phyloP scores from a whole-genome alignment of 345 rosid species.

The Citrus medica region DNA sequence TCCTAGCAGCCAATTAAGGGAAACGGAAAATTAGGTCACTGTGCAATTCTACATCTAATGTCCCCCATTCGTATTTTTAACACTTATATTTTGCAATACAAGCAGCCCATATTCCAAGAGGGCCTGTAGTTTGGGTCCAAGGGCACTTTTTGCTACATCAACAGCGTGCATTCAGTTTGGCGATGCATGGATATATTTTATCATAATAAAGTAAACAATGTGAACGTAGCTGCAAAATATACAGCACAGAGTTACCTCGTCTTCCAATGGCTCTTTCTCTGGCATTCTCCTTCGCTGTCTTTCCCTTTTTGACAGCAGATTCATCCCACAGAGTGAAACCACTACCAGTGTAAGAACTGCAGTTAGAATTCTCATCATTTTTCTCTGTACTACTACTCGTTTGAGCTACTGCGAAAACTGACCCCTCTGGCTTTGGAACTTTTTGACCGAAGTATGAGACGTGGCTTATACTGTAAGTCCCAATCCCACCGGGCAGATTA shows the following conservation, averaged over 20 bases:
- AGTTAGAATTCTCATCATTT: conserved; percentile 72
- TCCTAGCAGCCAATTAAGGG: no score
- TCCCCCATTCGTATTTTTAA: no score
- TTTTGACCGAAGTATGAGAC: conserved; percentile 55
- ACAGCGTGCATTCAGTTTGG: background rate
- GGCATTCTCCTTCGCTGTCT: conserved; percentile 87
- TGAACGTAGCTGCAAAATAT: background rate
- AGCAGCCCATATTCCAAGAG: background rate
- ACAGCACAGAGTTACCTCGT: conserved; percentile 41
- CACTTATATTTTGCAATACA: background rate
- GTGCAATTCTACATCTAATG: no score
- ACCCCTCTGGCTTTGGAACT: conserved; percentile 68
- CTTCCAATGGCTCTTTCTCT: conserved; percentile 38
- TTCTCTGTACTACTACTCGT: conserved; percentile 49
- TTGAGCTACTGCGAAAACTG: conserved; percentile 42
- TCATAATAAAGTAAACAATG: no score
- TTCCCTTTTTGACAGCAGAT: conserved; percentile 72
- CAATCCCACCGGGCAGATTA: conserved; percentile 90
- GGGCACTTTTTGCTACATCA: background rate
- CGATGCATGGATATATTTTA: no score
- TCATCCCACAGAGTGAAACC: conserved; percentile 89
- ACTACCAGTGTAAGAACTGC: conserved; percentile 78
- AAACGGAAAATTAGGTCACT: no score
- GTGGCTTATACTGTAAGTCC: conserved; percentile 82
- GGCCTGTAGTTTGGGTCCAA: background rate